Evolutionary conservation across 139 green algal genomes (phyloP).

Genomic region (Chlorella sp.): DNA sequence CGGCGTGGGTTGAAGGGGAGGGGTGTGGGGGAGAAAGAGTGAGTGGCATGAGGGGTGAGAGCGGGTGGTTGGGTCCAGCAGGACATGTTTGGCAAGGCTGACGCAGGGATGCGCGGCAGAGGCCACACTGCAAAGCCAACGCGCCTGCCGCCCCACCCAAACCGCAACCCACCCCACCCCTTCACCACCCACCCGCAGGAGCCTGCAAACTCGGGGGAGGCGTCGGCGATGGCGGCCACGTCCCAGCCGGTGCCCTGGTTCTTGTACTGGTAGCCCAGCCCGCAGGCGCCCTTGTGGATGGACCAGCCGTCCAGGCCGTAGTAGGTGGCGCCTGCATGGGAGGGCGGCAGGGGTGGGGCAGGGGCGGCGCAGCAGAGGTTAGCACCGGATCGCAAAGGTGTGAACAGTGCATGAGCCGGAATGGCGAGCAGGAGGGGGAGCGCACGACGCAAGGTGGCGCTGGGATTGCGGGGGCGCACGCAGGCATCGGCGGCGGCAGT

Average conservation of each 20-base stretch:
- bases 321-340: not conserved
- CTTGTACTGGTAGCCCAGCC: slow-evolving; percentile 31
- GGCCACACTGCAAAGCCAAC: too few relatives aligned
- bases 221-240: slow-evolving; percentile 32
- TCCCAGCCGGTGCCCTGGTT: slow-evolving; percentile 33
- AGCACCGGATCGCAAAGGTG: too few relatives aligned
- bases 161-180: not conserved
- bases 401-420: too few relatives aligned
- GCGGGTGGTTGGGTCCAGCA: too few relatives aligned
- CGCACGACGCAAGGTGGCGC: too few relatives aligned
- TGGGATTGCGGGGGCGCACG: too few relatives aligned
- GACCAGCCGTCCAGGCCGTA: slow-evolving; percentile 25
- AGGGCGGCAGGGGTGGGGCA: not conserved
- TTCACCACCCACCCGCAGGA: slow-evolving; percentile 22
- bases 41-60: too few relatives aligned
- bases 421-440: too few relatives aligned
- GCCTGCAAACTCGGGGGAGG: slow-evolving; percentile 35
- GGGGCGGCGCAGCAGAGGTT: too few relatives aligned
- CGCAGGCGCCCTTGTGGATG: slow-evolving; percentile 31
- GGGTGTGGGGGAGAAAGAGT: not conserved
- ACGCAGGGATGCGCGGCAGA: too few relatives aligned
- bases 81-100: not conserved
- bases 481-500: not conserved
- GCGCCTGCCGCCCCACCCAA: too few relatives aligned
- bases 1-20: not conserved